Evolutionary conservation across 108 stramenopile species (phyloP), one percentile per base, ranked within the genome.

Genomic region (Skeletonema marinoi): DNA sequence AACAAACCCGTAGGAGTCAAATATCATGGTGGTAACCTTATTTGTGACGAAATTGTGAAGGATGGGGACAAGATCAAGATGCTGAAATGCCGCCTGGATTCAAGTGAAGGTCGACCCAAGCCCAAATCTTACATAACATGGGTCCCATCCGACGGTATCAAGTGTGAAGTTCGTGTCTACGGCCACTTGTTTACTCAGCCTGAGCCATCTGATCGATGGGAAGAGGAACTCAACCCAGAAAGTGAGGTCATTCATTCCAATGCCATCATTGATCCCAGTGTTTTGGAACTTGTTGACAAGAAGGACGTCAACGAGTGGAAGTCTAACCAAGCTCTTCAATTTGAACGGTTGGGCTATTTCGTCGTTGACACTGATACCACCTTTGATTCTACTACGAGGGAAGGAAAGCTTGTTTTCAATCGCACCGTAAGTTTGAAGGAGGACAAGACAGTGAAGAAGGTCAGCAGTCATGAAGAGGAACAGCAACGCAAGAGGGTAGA

Each of bases 341-440:
- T 99, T 70, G 98, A 98, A 80, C 93, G 98, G 21, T 65, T 98
- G 29, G 99, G 99, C 30, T 99, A 96, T 85, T 99, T 98, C 86
- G 91, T 93, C 32, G 95, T 97, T n/a, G 99, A 99, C 71, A 66
- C 72, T 25, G 98, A 98, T 66, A 91, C 95, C 6, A 94, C 93
- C 32, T 92, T 70, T 62, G 91, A 92, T 32, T 69, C 77, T 12
- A 44, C 68, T 8, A 88, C 75, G 13, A 82, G 78, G 63, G 58
- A 82, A 56, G 96, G 92, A 16, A 68, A 66, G 38, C 74, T 98
- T 44, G 96, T 99, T 19, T 94, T 99, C 76, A 99, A 99, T 79
- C 89, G 96, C 41, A 97, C 95, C 7, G 98, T 99, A 7, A 88
- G 84, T 9, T 85, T 99, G 60, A 95, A 92, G 85, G 95, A 97